Evolutionary conservation across 2,329 filamentous ascomycete species (phyloP), one percentile per base, ranked within the genome.

Genomic region (Pseudogymnoascus sp.): DNA sequence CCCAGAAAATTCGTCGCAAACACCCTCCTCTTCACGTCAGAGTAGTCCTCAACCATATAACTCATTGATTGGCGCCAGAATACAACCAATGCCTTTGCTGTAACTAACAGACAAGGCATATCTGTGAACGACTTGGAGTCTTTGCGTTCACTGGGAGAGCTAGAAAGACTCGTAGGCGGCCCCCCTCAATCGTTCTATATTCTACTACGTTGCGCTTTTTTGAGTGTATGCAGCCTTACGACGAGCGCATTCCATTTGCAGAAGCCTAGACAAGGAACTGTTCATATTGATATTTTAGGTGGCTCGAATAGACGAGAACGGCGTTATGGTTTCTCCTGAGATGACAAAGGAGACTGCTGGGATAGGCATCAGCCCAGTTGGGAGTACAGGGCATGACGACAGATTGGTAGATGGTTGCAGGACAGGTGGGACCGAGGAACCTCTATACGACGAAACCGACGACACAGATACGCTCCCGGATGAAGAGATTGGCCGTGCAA

Each of bases 121-220:
- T 67, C 75, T 74, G 81, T 82, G 81, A 75, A 83, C 82, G 83
- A 85, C 83, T 85, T 85, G 69, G 74, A 82, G 83, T 85, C 83
- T 85, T 85, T 85, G 83, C 83, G 82, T 81, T 84, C 84, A 82
- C 81, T 76, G 78, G 73, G 77, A 78, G 74, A 58, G 76, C 73
- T 66, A 82, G 79, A 84, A 84, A 85, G 82, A 84, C 82, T 82
- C 72, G 64, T 22, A 62, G 5, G 61, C 62, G 38, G 12, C 33
- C 25, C 30, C 30, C 35, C 12, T 55, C 25, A 38, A 59, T 6
- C 22, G 42, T 42, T 14, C 58, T 11, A 60, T 42, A 60, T n/a
- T 19, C 38, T 55, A 22, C 28, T 19, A 33, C 58, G 11, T 25
- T 60, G 58, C 38, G 33, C n/a, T 25, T 60, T 60, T 30, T 42